A percentile compares a stretch with the other conserved stretches of the same genome.
phyloP scores from a whole-genome alignment of 768 basidiomycete species.

The Boletus barrowsii region DNA sequence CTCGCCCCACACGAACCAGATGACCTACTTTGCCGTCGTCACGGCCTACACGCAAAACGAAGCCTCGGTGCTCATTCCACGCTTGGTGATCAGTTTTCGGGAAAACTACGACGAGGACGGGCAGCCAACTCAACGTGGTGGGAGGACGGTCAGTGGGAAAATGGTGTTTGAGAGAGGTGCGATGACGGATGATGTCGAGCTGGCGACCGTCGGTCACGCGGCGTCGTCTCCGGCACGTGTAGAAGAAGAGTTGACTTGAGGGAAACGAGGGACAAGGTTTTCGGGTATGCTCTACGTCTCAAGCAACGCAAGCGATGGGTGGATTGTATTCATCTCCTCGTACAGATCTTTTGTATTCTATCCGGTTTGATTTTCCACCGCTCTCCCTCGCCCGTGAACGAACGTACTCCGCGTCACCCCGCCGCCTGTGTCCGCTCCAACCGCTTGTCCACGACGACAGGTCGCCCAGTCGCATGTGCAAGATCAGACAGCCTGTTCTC shows the following conservation, averaged over 20 bases:
- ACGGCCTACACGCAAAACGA: slow-evolving; percentile 19
- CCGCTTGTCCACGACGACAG: slow-evolving; percentile 65
- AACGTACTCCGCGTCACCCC: slow-evolving; percentile 30
- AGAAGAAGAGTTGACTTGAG: not conserved
- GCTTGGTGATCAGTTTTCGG: slow-evolving; percentile 19
- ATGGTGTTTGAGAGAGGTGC: slow-evolving; percentile 9
- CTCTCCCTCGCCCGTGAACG: no score
- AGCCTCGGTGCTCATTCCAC: slow-evolving; percentile 16
- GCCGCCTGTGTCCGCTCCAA: slow-evolving; percentile 69
- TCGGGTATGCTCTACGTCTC: not conserved
- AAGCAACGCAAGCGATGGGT: not conserved
- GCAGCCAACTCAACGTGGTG: not conserved
- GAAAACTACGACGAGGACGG: slow-evolving; percentile 11
- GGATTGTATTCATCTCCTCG: no score
- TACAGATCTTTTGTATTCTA: no score
- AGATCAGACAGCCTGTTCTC: slow-evolving; percentile 59
- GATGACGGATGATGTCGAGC: slow-evolving; percentile 4
- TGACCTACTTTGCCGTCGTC: slow-evolving; percentile 9
- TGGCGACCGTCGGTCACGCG: not conserved
- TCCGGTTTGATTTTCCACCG: no score
- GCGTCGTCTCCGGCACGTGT: no score
- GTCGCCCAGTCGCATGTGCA: slow-evolving; percentile 47
- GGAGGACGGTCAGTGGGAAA: not conserved
- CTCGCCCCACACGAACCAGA: not conserved
- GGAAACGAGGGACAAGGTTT: no score